phyloP scores from a whole-genome alignment of 768 basidiomycete species.

The Xanthoconium stramineum region DNA sequence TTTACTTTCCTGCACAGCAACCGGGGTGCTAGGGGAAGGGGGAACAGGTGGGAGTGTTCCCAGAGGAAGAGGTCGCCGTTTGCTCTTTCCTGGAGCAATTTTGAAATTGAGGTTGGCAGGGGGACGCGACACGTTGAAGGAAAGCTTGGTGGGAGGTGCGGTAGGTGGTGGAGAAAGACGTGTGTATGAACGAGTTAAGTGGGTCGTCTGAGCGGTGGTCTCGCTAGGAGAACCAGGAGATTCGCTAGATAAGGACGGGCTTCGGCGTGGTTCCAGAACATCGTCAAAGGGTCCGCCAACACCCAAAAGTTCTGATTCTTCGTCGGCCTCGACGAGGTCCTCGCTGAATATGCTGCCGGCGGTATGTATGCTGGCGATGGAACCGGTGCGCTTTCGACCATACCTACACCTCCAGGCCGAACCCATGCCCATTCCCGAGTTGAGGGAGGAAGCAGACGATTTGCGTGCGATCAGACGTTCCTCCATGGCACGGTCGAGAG shows the following conservation, averaged over 20 bases:
- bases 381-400: conserved; percentile 69
- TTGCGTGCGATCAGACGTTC: conserved; percentile 75
- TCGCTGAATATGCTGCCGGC: conserved; percentile 71
- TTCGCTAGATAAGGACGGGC: conserved; percentile 34
- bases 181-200: conserved; percentile 7
- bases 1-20: conserved; percentile 37
- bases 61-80: conserved; percentile 60
- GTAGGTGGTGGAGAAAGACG: conserved; percentile 40
- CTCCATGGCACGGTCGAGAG: conserved; percentile 86
- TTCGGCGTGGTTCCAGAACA: conserved; percentile 32
- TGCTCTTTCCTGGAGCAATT: conserved; percentile 46
- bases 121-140: conserved; percentile 43
- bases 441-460: conserved; percentile 61
- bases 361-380: conserved; percentile 69
- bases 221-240: conserved; percentile 36
- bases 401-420: conserved; percentile 63
- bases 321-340: conserved; percentile 78
- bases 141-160: conserved; percentile 56
- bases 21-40: conserved; percentile 60
- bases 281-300: conserved; percentile 62
- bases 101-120: conserved; percentile 54
- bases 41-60: conserved; percentile 67
- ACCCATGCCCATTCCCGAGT: conserved; percentile 66
- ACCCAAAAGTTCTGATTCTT: conserved; percentile 69
- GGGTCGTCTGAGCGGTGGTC: conserved; percentile 21